These are phyloP conservation scores for Aspergillus sp. DNA, from an alignment of 2,329 filamentous ascomycete species.

Conservation along the genomic window DNA sequence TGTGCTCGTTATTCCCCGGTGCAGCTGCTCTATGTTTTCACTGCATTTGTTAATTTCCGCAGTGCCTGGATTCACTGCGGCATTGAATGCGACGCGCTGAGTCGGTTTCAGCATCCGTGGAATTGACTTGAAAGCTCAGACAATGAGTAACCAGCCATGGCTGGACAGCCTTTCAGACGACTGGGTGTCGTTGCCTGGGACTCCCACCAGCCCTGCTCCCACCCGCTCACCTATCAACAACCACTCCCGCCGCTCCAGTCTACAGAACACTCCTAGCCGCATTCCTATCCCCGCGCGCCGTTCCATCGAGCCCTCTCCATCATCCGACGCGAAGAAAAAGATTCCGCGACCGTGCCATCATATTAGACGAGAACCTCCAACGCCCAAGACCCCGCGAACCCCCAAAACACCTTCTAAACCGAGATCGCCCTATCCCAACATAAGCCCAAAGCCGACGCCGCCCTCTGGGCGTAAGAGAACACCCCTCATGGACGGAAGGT, in stretches of 20 bases:
- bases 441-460: constrained; percentile 27
- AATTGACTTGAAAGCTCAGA: constrained; percentile 13
- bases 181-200: constrained; percentile 41
- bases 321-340: constrained; percentile 28
- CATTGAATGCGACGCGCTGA: constrained; percentile 22
- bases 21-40: constrained; percentile 19
- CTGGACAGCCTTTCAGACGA: constrained; percentile 46
- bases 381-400: constrained; percentile 33
- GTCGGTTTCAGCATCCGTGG: constrained; percentile 16
- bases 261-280: constrained; percentile 38
- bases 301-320: constrained; percentile 32
- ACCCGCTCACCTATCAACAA: constrained; percentile 19
- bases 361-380: constrained; percentile 31
- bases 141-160: constrained; percentile 42
- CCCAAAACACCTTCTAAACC: constrained; percentile 30
- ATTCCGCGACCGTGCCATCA: constrained; percentile 38
- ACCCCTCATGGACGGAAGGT: constrained; percentile 31
- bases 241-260: constrained; percentile 28
- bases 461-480: constrained; percentile 25
- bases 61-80: constrained; percentile 18
- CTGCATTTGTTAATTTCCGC: constrained; percentile 18
- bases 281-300: constrained; percentile 39
- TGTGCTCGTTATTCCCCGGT: constrained; percentile 12
- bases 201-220: constrained; percentile 34
- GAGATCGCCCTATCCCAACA: constrained; percentile 20